A percentile compares a stretch with the other conserved stretches of the same genome.
phyloP scores from a whole-genome alignment of 1,284 basidiomycete genomes.

The Spongispora temasekensis region DNA sequence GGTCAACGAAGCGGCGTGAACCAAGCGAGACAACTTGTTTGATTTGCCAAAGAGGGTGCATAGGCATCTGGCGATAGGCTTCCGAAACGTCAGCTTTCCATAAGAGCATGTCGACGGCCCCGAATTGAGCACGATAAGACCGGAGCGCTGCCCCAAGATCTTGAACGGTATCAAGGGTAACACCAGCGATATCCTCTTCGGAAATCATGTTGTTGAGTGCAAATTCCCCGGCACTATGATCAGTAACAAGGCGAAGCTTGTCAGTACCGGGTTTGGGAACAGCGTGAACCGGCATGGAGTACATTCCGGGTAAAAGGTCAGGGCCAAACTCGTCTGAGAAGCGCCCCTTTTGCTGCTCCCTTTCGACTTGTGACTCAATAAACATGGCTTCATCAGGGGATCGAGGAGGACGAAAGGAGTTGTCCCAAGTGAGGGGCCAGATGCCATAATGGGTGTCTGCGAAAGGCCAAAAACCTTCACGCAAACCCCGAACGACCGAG shows the following conservation, averaged over 20 bases:
- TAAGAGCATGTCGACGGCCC: neutral
- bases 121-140: neutral
- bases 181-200: slow-evolving; percentile 13
- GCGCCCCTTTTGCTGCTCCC: neutral
- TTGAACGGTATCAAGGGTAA: slow-evolving; percentile 27
- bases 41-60: slow-evolving; percentile 46
- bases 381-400: neutral
- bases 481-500: slow-evolving; percentile 26
- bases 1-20: slow-evolving; percentile 28
- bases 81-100: slow-evolving; percentile 42
- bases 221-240: slow-evolving; percentile 38
- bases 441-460: neutral
- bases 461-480: neutral
- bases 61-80: slow-evolving; percentile 40
- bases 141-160: slow-evolving; percentile 2
- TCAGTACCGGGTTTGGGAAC: slow-evolving; percentile 41
- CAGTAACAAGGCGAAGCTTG: slow-evolving; percentile 41
- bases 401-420: neutral
- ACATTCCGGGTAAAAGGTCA: slow-evolving; percentile 48
- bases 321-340: slow-evolving; percentile 30
- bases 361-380: neutral
- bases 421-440: neutral
- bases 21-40: slow-evolving; percentile 40
- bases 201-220: slow-evolving; percentile 43
- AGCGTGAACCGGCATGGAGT: slow-evolving; percentile 40